A percentile compares a stretch with the other conserved stretches of the same genome.
These are phyloP conservation scores for Phycomyces blakesleeanus DNA, from an alignment of 192 early-diverging fungal genomes.

Conservation along the genomic window DNA sequence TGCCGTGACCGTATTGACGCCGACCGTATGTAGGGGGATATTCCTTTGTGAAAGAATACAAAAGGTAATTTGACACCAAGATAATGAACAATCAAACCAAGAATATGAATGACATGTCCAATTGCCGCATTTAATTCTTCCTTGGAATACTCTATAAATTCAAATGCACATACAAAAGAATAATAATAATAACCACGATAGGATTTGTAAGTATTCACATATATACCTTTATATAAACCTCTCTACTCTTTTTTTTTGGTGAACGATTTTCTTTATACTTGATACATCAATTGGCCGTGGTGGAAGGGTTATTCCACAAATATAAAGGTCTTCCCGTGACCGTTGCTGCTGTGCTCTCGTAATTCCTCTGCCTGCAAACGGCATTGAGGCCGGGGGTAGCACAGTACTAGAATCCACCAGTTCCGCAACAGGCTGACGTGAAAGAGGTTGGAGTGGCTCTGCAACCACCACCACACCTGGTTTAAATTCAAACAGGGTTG, in stretches of 20 bases:
- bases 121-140: constrained; percentile 54
- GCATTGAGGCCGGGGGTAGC: not conserved
- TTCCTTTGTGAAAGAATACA: constrained; percentile 19
- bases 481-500: constrained; percentile 51
- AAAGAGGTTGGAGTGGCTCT: not conserved
- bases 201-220: too few species aligned
- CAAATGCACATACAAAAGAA: not conserved
- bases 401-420: not conserved
- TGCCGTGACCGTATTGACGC: not conserved
- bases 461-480: constrained; percentile 12
- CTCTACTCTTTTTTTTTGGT: too few species aligned
- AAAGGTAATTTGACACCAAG: constrained; percentile 54
- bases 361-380: not conserved
- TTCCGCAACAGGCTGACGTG: constrained; percentile 7
- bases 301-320: constrained; percentile 22
- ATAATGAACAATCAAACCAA: constrained; percentile 44
- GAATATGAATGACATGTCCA: constrained; percentile 50
- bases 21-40: constrained; percentile 20
- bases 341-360: constrained; percentile 11
- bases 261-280: not conserved
- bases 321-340: constrained; percentile 14
- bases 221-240: too few species aligned
- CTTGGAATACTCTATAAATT: constrained; percentile 16
- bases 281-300: constrained; percentile 25
- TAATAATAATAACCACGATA: too few species aligned